These are phyloP conservation scores for Diaporthe amygdali DNA, from an alignment of 2,329 filamentous ascomycete genomes.

Conservation along the genomic window DNA sequence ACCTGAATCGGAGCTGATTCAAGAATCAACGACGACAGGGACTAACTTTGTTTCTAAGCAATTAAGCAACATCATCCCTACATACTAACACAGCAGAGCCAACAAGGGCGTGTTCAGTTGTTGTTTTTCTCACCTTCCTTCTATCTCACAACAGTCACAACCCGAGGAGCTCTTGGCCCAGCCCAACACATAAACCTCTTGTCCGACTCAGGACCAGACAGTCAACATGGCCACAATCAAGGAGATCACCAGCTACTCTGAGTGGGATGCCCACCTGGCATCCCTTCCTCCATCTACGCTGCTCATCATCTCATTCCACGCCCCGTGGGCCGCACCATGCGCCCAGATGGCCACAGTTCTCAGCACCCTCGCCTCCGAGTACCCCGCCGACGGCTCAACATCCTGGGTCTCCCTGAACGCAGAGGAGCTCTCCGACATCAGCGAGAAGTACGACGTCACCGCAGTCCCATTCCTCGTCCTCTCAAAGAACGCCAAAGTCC, in stretches of 20 bases:
- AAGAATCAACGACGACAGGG: not conserved
- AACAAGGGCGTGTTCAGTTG: not conserved
- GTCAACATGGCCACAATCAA: slow-evolving; percentile 73
- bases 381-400: slow-evolving; percentile 71
- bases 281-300: slow-evolving; percentile 73
- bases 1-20: slow-evolving; percentile 20
- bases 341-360: slow-evolving; percentile 92
- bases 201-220: not conserved
- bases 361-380: slow-evolving; percentile 83
- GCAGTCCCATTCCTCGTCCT: slow-evolving; percentile 93
- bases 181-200: not conserved
- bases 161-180: not conserved
- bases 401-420: slow-evolving; percentile 92
- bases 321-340: slow-evolving; percentile 95
- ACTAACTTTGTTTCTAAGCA: not conserved
- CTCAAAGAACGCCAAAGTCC: slow-evolving; percentile 72
- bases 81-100: not conserved
- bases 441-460: slow-evolving; percentile 90
- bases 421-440: slow-evolving; percentile 90
- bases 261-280: slow-evolving; percentile 73
- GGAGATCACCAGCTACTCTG: slow-evolving; percentile 75
- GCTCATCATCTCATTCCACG: slow-evolving; percentile 91
- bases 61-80: not conserved
- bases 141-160: not conserved
- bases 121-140: no score